phyloP scores from a whole-genome alignment of 2,329 filamentous ascomycete species.

The Pezicula carpinea region DNA sequence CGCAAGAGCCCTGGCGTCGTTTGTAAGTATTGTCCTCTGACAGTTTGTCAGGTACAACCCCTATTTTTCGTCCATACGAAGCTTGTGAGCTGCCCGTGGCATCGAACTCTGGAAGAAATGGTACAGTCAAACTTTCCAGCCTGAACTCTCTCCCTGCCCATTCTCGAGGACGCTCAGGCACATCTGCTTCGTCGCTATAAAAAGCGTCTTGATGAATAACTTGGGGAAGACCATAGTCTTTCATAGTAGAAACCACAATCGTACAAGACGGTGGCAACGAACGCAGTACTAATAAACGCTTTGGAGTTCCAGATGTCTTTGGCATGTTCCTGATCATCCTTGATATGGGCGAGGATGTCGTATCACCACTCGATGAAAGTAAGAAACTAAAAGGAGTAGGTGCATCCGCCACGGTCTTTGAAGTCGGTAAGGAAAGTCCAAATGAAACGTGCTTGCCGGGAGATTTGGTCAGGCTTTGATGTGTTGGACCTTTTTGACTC shows the following conservation, averaged over 20 bases:
- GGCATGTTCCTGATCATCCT: slow-evolving; percentile 12
- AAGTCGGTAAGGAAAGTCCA: slow-evolving; percentile 15
- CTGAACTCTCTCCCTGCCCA: slow-evolving; percentile 87
- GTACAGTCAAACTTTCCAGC: slow-evolving; percentile 68
- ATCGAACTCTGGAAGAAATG: slow-evolving; percentile 78
- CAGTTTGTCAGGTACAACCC: slow-evolving; percentile 42
- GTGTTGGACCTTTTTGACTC: slow-evolving; percentile 59
- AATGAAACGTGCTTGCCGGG: slow-evolving; percentile 34
- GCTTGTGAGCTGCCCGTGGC: slow-evolving; percentile 51
- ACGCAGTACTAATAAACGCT: slow-evolving; percentile 30
- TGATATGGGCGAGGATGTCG: slow-evolving; percentile 1
- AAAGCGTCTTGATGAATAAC: slow-evolving; percentile 81
- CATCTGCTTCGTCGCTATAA: slow-evolving; percentile 79
- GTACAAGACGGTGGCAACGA: slow-evolving; percentile 35
- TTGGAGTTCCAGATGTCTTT: slow-evolving; percentile 6
- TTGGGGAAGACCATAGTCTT: slow-evolving; percentile 53
- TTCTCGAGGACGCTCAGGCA: slow-evolving; percentile 70
- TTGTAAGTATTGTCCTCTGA: slow-evolving; percentile 47
- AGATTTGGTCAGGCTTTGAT: slow-evolving; percentile 36
- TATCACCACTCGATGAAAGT: neutral
- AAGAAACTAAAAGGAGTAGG: neutral
- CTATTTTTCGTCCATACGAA: slow-evolving; percentile 47
- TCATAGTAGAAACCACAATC: slow-evolving; percentile 52
- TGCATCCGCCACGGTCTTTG: neutral
- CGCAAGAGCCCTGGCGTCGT: slow-evolving; percentile 52